phyloP scores from a whole-genome alignment of 139 green algal species.

The Closterium sp. region DNA sequence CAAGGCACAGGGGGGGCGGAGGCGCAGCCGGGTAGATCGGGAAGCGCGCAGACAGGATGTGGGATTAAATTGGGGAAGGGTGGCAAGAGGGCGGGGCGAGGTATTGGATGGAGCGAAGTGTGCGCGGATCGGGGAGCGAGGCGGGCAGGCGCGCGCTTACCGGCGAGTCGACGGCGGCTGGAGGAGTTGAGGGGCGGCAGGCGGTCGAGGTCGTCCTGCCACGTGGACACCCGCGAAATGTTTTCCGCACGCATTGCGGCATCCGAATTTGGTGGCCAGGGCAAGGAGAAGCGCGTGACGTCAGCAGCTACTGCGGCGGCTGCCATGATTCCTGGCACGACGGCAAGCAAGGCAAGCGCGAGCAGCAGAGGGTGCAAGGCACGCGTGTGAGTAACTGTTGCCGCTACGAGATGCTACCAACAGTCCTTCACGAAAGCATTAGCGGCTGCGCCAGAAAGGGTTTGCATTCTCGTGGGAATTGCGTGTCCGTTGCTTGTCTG shows the following conservation, averaged over 20 bases:
- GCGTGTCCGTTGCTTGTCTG: not conserved
- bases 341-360: not conserved
- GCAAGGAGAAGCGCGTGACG: not conserved
- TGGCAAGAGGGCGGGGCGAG: too few species aligned
- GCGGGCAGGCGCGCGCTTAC: not conserved
- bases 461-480: not conserved
- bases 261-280: not conserved
- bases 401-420: not conserved
- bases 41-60: too few species aligned
- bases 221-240: not conserved
- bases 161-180: not conserved
- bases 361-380: too few species aligned
- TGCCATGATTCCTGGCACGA: not conserved
- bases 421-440: not conserved
- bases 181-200: not conserved
- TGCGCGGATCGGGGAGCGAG: not conserved
- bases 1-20: not conserved
- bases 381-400: not conserved
- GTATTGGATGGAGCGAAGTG: not conserved
- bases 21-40: not conserved
- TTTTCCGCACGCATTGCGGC: not conserved
- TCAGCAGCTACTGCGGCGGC: not conserved
- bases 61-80: too few species aligned
- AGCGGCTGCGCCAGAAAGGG: too few species aligned
- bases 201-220: conserved; percentile 3